Evolutionary conservation across 2,329 filamentous ascomycete species (phyloP), one percentile per base, ranked within the genome.

Genomic region (Trichoderma breve): DNA sequence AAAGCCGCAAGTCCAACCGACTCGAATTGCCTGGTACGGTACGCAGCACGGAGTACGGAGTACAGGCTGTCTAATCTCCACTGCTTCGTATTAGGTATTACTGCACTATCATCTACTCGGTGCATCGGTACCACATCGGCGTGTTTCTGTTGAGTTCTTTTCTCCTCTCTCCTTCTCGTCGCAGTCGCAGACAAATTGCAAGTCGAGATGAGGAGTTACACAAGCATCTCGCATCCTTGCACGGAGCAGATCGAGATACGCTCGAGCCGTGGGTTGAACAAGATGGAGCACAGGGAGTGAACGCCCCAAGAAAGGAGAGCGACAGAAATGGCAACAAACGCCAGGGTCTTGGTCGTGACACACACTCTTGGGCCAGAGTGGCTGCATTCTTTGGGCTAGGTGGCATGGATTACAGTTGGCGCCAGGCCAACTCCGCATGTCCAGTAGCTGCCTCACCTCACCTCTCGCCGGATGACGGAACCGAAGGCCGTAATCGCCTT

Each of bases 201-300:
- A 39, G 32, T n/a, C 55, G n/a, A 47, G 36, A 28, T 47, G 28
- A 47, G 26, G 5, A 69, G n/a, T 34, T 39, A 34, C 28, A 24
- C 57, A 60, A 21, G 32, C 57, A 60, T 69, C 28, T 26, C 26
- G 30, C 36, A 69, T 61, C 55, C 55, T 43, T 61, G 65, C 36
- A 69, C 65, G 55, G 36, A 60, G 65, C 55, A 43, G 55, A 69
- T 69, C 65, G 65, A 69, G 65, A 69, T 69, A 60, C 65, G 36
- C 28, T 58, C n/a, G 34, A 68, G 36, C 65, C 65, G 53, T 69
- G 65, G 32, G 55, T 47, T 43, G 57, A n/a, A 51, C 64, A 28
- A 60, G 55, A 51, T 51, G 55, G 65, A 69, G 55, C 39, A 53
- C 18, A 53, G 58, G 39, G 30, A 62, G 18, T 34, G 57, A 61